Evolutionary conservation across 345 rosid genomes (phyloP).

Genomic region (Pistacia atlantica): DNA sequence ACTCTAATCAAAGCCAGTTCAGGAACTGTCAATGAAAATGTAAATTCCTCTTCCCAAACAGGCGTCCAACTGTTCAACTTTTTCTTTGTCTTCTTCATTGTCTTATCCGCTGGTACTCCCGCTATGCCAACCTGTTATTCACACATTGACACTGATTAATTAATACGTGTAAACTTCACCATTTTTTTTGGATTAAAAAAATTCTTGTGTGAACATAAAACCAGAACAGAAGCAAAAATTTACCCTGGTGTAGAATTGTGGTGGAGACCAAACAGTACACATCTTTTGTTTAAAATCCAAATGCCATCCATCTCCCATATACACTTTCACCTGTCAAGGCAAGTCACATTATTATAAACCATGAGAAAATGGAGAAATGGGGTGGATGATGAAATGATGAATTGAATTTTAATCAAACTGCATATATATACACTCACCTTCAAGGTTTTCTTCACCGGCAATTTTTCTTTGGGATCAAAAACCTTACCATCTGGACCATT

Average conservation of each 20-base stretch:
- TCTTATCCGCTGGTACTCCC: slow-evolving; percentile 59
- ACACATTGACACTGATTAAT: background rate
- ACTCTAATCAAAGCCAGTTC: slow-evolving; percentile 65
- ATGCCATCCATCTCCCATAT: slow-evolving; percentile 77
- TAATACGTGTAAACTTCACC: background rate
- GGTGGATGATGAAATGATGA: background rate
- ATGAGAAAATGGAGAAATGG: slow-evolving; percentile 2
- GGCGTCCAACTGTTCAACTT: slow-evolving; percentile 64
- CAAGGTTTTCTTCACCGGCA: slow-evolving; percentile 45
- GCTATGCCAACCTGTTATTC: slow-evolving; percentile 61
- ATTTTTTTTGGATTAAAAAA: background rate
- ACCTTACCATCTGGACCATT: slow-evolving; percentile 29
- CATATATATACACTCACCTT: slow-evolving; percentile 35
- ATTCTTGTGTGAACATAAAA: too few relatives aligned
- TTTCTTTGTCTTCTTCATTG: slow-evolving; percentile 65
- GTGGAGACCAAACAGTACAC: slow-evolving; percentile 60
- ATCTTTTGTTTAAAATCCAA: slow-evolving; percentile 47
- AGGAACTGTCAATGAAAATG: slow-evolving; percentile 61
- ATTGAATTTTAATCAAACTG: background rate
- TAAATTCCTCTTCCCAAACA: slow-evolving; percentile 71
- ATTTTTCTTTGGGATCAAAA: slow-evolving; percentile 48
- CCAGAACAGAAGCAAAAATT: slow-evolving; percentile 1
- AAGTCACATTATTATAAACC: background rate
- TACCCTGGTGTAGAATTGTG: slow-evolving; percentile 70
- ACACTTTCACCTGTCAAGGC: slow-evolving; percentile 52